These are phyloP conservation scores for Zanthoxylum bungeanum DNA, from an alignment of 345 rosid genomes.

Conservation along the genomic window DNA sequence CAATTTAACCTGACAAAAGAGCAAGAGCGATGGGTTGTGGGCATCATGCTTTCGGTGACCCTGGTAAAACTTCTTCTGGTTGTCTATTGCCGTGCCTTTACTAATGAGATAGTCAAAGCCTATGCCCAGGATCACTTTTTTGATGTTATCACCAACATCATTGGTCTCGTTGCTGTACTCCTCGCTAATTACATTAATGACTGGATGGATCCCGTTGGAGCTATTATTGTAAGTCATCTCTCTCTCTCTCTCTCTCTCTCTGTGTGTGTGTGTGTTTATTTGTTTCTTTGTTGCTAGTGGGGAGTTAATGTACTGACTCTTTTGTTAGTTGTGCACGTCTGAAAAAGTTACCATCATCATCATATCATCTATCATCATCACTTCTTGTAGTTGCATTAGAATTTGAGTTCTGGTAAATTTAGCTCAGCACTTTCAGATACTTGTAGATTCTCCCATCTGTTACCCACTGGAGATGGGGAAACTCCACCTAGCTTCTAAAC, in stretches of 20 bases:
- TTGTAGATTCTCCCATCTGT: background rate
- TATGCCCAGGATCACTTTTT: constrained; percentile 99
- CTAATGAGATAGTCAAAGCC: constrained; percentile 89
- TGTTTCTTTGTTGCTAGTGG: background rate
- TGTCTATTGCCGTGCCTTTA: constrained; percentile 78
- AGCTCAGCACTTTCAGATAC: background rate
- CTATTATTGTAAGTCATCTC: constrained; percentile 70
- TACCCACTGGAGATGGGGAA: background rate
- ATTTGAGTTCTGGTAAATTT: background rate
- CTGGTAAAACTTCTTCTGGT: constrained; percentile 68
- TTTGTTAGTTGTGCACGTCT: constrained; percentile 4
- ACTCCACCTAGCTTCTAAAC: too few relatives aligned
- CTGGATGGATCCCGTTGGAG: constrained; percentile 98
- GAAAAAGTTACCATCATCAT: background rate
- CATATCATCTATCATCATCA: background rate
- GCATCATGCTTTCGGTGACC: constrained; percentile 94
- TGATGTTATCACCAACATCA: constrained; percentile 87
- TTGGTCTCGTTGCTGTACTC: constrained; percentile 90
- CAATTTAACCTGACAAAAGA: constrained; percentile 60
- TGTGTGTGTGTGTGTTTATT: background rate
- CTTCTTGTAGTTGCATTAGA: background rate
- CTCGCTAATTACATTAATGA: constrained; percentile 77
- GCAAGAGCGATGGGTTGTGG: constrained; percentile 91
- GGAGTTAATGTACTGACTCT: background rate
- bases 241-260: background rate